Base-by-base conservation (phyloP, 768 basidiomycete genomes). In the Cubamyces sp. region DNA sequence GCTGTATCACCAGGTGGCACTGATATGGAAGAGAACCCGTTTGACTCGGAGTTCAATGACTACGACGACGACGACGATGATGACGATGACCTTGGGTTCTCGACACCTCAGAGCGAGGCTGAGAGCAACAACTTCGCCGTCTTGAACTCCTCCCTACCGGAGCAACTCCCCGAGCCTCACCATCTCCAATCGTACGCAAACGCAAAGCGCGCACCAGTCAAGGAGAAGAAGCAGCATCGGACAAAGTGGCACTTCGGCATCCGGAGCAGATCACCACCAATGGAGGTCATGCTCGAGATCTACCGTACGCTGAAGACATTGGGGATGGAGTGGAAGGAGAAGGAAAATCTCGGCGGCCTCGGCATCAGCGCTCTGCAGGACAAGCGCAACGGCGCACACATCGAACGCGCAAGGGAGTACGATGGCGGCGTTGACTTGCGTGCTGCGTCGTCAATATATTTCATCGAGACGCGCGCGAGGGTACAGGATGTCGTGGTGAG, bases 241-340 rank as follows among this genome's bases (percentile, higher is more conserved):
- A 91, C 91, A 16, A 90, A 94, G 65, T 98, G 97, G 97, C 97
- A 99, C 73, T 99, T 98, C 70, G 97, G 97, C 8, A 98, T 99
- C 42, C 84, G 97, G 34, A 95, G 92, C 68, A 83, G 96, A 61
- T 91, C 88, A 60, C 93, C 95, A 34, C 97, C 96, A 21, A 96
- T 98, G 92, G 97, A 99, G 74, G 96, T 99, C 23, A 98, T 99
- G 96, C 78, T 97, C 25, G 96, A 98, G 82, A 97, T 99, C 54
- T 98, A 99, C 76, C 81, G 92, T 64, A 97, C 96, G 45, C 77
- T 99, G 52, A 90, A 90, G 76, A 80, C 87, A 62, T 80, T 98
- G 19, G 92, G 90, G 16, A 96, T 98, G 93, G 94, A 99, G 75
- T 99, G 97, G 97, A 92, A 92, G 74, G 87, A 91, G 78, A 97